Evolutionary conservation across 345 rosid genomes (phyloP).

Genomic region (Rhizophora mangle): DNA sequence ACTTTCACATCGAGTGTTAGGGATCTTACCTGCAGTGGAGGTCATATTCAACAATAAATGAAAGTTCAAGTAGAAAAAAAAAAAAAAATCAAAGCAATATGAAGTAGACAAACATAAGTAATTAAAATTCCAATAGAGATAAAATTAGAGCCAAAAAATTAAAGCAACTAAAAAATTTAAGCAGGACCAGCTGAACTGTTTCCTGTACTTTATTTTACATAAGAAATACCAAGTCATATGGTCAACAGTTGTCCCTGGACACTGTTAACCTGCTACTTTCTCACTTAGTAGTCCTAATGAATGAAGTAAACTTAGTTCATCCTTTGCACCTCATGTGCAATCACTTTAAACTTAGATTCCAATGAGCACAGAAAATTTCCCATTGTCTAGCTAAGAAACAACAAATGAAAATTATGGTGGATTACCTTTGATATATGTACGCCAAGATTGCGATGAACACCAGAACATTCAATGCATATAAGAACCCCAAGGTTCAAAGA

Average conservation of each 20-base stretch:
- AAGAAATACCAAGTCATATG: too few relatives aligned
- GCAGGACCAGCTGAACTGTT: too few relatives aligned
- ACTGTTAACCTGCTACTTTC: too few relatives aligned
- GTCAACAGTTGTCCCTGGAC: too few relatives aligned
- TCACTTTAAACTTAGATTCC: too few relatives aligned
- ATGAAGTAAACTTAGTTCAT: too few relatives aligned
- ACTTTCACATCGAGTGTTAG: constrained; percentile 77
- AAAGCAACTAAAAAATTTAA: too few relatives aligned
- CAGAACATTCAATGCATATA: constrained; percentile 77
- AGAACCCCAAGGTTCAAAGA: constrained; percentile 74
- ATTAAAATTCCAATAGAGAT: background rate
- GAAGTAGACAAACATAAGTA: background rate
- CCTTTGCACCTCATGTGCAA: too few relatives aligned
- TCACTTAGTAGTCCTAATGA: too few relatives aligned
- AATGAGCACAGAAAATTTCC: too few relatives aligned
- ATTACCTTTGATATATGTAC: constrained; percentile 77
- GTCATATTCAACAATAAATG: constrained; percentile 11
- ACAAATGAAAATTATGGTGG: constrained; percentile 4
- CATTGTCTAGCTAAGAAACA: background rate
- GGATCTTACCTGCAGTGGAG: constrained; percentile 61
- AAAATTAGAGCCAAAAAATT: background rate
- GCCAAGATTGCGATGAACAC: constrained; percentile 81
- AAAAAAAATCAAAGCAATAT: background rate
- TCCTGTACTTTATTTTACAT: too few relatives aligned
- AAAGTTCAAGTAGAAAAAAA: background rate